Percentiles rank a stretch among this genome's conserved stretches.
These are phyloP conservation scores for Hirsutella minnesotensis DNA, from an alignment of 2,329 filamentous ascomycete species.

Conservation along the genomic window DNA sequence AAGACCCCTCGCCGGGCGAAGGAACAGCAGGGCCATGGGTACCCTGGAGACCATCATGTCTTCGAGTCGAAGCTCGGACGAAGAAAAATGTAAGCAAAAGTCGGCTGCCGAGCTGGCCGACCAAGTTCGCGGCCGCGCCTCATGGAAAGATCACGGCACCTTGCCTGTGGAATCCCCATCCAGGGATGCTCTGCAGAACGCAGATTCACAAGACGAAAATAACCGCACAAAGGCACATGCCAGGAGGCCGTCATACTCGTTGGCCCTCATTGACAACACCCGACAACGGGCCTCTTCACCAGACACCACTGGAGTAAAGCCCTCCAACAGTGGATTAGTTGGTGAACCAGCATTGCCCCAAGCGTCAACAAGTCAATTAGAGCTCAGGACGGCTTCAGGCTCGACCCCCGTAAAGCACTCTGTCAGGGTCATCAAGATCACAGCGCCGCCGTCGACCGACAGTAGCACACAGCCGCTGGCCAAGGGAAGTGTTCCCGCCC, in stretches of 20 bases:
- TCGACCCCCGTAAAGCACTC: slow-evolving; percentile 11
- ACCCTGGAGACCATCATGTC: slow-evolving; percentile 57
- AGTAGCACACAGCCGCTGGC: slow-evolving; percentile 2
- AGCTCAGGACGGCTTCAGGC: slow-evolving; percentile 27
- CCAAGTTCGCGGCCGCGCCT: slow-evolving; percentile 37
- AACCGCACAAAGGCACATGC: slow-evolving; percentile 9
- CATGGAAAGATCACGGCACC: slow-evolving; percentile 22
- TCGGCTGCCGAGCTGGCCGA: slow-evolving; percentile 44
- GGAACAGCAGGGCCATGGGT: slow-evolving; percentile 44
- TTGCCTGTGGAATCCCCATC: slow-evolving; percentile 20
- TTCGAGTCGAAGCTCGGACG: slow-evolving; percentile 51
- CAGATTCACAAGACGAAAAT: slow-evolving; percentile 10
- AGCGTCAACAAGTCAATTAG: slow-evolving; percentile 39
- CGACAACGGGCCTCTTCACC: slow-evolving; percentile 17
- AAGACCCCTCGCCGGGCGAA: slow-evolving; percentile 27
- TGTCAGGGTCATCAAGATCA: slow-evolving; percentile 4
- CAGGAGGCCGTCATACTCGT: slow-evolving; percentile 17
- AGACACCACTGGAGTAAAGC: slow-evolving; percentile 18
- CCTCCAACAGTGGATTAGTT: slow-evolving; percentile 31
- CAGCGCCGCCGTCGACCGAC: slow-evolving; percentile 8
- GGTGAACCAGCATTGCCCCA: slow-evolving; percentile 46
- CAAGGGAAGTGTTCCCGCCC: not conserved
- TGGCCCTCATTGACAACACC: slow-evolving; percentile 25
- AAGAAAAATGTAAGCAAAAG: slow-evolving; percentile 48
- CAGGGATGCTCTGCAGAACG: slow-evolving; percentile 15